Percentiles rank a stretch among this genome's conserved stretches.
These are phyloP conservation scores for Sugiyamaella qingdaonensis DNA, from an alignment of 805 yeast genomes.

Conservation along the genomic window DNA sequence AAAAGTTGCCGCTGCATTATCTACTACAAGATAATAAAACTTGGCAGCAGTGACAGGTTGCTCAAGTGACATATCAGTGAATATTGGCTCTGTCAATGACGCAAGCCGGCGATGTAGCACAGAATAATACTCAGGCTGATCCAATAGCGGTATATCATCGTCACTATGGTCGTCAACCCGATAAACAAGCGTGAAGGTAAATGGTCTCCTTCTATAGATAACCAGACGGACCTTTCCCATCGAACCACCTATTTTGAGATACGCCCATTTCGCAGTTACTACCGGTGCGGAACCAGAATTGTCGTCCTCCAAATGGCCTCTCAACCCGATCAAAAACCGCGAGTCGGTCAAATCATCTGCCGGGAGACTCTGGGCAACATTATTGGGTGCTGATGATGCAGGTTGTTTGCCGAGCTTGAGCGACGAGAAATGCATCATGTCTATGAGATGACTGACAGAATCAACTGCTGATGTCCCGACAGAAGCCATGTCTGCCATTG, in stretches of 20 bases:
- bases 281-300: not conserved
- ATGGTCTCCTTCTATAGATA: slow-evolving; percentile 24
- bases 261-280: slow-evolving; percentile 9
- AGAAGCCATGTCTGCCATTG: slow-evolving; percentile 7
- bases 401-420: not conserved
- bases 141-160: not conserved
- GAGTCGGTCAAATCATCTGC: slow-evolving; percentile 22
- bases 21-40: slow-evolving; percentile 23
- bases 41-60: slow-evolving; percentile 5
- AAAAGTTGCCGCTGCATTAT: slow-evolving; percentile 11
- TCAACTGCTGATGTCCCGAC: slow-evolving; percentile 13
- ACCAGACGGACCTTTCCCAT: slow-evolving; percentile 15
- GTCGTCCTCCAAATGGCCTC: slow-evolving; percentile 18
- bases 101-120: slow-evolving; percentile 25
- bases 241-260: not conserved
- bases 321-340: slow-evolving; percentile 21
- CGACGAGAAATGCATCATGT: slow-evolving; percentile 7
- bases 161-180: not conserved
- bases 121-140: slow-evolving; percentile 10
- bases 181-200: slow-evolving; percentile 23
- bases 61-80: slow-evolving; percentile 16
- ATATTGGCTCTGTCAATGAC: slow-evolving; percentile 25
- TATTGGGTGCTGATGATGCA: not conserved
- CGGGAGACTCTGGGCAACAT: slow-evolving; percentile 3
- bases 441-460: slow-evolving; percentile 14